These are phyloP conservation scores for Fusarium sp. DNA, from an alignment of 2,329 filamentous ascomycete genomes.

Conservation along the genomic window DNA sequence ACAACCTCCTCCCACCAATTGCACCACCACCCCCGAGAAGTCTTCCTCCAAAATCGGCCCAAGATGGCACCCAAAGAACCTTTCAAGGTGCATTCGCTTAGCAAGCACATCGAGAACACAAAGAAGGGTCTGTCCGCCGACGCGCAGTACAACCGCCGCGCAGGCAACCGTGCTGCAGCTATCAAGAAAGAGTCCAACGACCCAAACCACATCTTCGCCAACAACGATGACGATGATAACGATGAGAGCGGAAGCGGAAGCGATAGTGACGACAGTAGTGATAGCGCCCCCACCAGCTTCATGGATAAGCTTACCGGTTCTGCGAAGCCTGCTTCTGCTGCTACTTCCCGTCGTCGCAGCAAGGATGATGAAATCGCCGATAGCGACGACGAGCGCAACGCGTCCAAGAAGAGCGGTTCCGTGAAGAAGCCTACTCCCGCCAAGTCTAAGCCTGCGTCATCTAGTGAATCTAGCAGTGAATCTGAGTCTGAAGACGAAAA, in stretches of 20 bases:
- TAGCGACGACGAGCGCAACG: slow-evolving; percentile 56
- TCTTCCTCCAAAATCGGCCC: slow-evolving; percentile 24
- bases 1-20: slow-evolving; percentile 40
- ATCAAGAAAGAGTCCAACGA: slow-evolving; percentile 51
- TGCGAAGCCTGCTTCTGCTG: slow-evolving; percentile 30
- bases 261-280: slow-evolving; percentile 34
- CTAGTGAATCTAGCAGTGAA: slow-evolving; percentile 47
- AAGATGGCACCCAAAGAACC: slow-evolving; percentile 55
- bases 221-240: slow-evolving; percentile 50
- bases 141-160: slow-evolving; percentile 51
- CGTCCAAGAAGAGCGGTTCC: slow-evolving; percentile 43
- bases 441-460: slow-evolving; percentile 39
- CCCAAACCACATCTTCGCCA: slow-evolving; percentile 49
- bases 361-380: slow-evolving; percentile 58
- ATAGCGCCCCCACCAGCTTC: slow-evolving; percentile 46
- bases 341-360: slow-evolving; percentile 45
- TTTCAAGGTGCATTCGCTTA: slow-evolving; percentile 55
- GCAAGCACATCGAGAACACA: slow-evolving; percentile 55
- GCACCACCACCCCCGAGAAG: slow-evolving; percentile 37
- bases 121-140: slow-evolving; percentile 53
- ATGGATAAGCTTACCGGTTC: slow-evolving; percentile 50
- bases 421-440: slow-evolving; percentile 28
- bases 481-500: slow-evolving; percentile 48
- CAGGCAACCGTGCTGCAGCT: slow-evolving; percentile 43
- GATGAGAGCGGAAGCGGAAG: slow-evolving; percentile 52